A percentile compares a stretch with the other conserved stretches of the same genome.
Evolutionary conservation across 116 monocot genomes (phyloP).

Genomic region (Zostera marina): DNA sequence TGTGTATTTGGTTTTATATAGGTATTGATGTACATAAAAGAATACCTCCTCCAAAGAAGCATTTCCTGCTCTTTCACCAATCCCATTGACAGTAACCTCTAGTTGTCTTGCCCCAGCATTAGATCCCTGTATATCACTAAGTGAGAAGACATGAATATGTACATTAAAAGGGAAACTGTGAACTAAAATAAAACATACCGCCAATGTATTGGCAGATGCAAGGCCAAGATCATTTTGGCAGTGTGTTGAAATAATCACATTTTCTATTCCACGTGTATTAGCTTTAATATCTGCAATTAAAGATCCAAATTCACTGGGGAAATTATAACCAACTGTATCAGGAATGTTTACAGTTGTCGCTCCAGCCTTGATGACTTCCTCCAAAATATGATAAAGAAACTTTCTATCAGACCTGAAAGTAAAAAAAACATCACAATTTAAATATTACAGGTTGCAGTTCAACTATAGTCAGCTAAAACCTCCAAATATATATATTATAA

Average conservation of each 20-base stretch:
- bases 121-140: constrained; percentile 46
- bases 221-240: constrained; percentile 99
- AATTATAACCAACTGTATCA: constrained; percentile 93
- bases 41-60: constrained; percentile 93
- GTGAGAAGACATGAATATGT: constrained; percentile 4
- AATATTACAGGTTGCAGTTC: no score
- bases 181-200: constrained; percentile 26
- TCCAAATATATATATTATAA: no score
- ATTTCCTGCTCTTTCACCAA: constrained; percentile 99
- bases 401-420: constrained; percentile 62
- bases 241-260: constrained; percentile 91
- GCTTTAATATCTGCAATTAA: constrained; percentile 79
- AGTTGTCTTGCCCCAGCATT: constrained; percentile 81
- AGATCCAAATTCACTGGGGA: constrained; percentile 63
- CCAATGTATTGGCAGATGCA: constrained; percentile 85
- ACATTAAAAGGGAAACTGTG: constrained; percentile 1
- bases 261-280: constrained; percentile 78
- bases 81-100: constrained; percentile 90
- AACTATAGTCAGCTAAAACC: no score
- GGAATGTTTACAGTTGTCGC: constrained; percentile 95
- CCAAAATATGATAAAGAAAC: constrained; percentile 79
- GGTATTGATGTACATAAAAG: not conserved
- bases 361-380: constrained; percentile 89
- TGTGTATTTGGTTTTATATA: not conserved
- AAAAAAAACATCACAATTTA: not conserved